Base-by-base conservation (phyloP, 345 rosid genomes). In the Camelina hispida region DNA sequence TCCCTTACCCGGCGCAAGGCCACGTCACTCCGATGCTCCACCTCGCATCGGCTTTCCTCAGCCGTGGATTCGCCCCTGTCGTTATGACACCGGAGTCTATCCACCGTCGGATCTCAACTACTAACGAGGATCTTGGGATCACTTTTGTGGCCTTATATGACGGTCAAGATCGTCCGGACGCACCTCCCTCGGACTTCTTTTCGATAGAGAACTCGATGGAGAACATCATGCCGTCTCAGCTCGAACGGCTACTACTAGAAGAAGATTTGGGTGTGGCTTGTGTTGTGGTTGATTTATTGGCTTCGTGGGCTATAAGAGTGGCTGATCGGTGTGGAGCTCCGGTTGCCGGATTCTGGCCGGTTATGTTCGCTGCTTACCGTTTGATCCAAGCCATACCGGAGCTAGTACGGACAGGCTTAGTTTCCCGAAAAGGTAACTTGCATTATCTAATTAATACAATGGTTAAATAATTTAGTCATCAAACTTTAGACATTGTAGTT, bases 1-100 rank as follows among this genome's bases (percentile, higher is more conserved):
- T 92, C 68, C 97, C 97, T 57, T 92, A 85, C 73, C 96, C 97
- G 50, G 92, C 96, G 7, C 97, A 87, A 20, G 93, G 96, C 20
- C 96, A 92, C 35, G 89, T 89, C 13, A 86, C 88, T 28, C 96
- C 97, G 62, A 88, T 92, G 89, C 74, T 85, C 14, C 84, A 84
- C 48, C 83, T 92, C 1, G 96, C 87, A 15, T 83, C 82, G 0
- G 82, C 80, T 38, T 70, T 87, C n/a, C 55, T 73, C 14, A 47
- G 58, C 66, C 77, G 34, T 2, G 93, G 91, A 28, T 91, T 85
- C 68, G 25, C 81, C 1, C 87, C 92, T 0, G 79, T 87, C 3
- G 15, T 89, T 15, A 50, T 89, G 53, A 83, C 77, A 13, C 96
- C 90, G 0, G 83, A 88, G 42, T 84, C 82, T 81, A 84, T 89